Conservation (phyloP, 2,329 filamentous ascomycete species). For the Xylariaceae sp. region DNA sequence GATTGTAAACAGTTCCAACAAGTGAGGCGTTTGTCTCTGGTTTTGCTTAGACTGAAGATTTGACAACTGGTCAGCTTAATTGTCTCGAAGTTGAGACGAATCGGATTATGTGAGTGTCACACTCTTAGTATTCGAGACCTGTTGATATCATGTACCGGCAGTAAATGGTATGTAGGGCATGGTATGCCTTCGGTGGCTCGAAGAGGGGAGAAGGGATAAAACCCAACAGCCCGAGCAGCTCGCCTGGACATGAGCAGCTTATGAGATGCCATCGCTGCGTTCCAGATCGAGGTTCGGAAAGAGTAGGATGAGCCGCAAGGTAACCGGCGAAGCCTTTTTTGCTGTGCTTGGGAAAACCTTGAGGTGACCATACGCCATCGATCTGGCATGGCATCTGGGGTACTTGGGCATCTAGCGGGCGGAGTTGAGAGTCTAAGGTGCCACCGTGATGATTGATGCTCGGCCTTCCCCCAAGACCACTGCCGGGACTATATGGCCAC, state of each 20-base stretch:
- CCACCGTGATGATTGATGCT: not conserved
- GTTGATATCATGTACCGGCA: not conserved
- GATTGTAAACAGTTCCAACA: not conserved
- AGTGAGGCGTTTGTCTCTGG: not conserved
- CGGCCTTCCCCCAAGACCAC: conserved; percentile 1
- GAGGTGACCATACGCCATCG: not conserved
- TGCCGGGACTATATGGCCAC: not conserved
- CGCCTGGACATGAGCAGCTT: not conserved
- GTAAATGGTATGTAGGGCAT: not conserved
- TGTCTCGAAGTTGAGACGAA: not conserved
- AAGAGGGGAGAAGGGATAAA: not conserved
- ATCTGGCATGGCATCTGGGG: not conserved
- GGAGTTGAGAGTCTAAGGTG: not conserved
- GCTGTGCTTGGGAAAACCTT: not conserved
- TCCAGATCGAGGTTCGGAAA: too few species aligned
- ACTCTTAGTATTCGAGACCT: not conserved
- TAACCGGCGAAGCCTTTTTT: not conserved
- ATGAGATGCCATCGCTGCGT: not conserved
- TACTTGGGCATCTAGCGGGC: not conserved
- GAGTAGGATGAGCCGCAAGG: too few species aligned
- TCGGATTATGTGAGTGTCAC: not conserved
- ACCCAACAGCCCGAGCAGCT: not conserved
- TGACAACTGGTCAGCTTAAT: not conserved
- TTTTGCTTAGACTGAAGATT: not conserved
- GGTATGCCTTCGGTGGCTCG: not conserved